Evolutionary conservation across 1,284 basidiomycete species (phyloP), one percentile per base, ranked within the genome.

Genomic region (Volvariella volvacea): DNA sequence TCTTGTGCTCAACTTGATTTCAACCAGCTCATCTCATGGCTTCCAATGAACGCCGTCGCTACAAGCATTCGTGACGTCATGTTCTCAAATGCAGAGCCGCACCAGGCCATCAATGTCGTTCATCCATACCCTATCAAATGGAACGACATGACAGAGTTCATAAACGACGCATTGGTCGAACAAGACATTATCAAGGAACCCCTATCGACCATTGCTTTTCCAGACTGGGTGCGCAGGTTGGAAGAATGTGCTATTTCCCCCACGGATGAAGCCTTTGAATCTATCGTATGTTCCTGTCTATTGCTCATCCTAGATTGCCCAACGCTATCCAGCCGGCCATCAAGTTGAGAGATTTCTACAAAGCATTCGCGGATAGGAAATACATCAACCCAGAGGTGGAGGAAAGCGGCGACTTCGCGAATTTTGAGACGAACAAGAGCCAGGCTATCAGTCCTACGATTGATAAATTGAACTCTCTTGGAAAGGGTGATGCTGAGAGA

Each of bases 61-160:
- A 17, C 34, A 42, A 41, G 43, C 15, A 32, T 51, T 10, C 25
- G 48, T 12, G 54, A 55, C 28, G 22, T 55, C 3, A 43, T 47
- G n/a, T 45, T 47, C 32, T 41, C 44, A 7, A 43, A 44, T 15
- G 25, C 40, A 4, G 41, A 16, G 15, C 37, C 45, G 15, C 44
- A 48, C 2, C 34, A 22, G 1, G 42, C 48, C 8, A 30, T 54
- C 2, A 49, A 55, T 43, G 32, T 54, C 9, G 45, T 50, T 2
- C 54, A 55, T 37, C 52, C 54, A 10, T 47, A 44, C n/a, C 51
- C 51, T 8, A 32, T 48, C 6, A 21, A 22, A 17, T 52, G 50
- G 49, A 43, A 45, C 1, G n/a, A 41, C 17, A 30, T 53, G 28
- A 50, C 49, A 10, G 20, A 43, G 10, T 22, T 39, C 14, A 36